Percentiles rank a stretch among this genome's conserved stretches.
Conservation (phyloP, 192 early-diverging fungal genomes). For the Kickxella alabastrina region DNA sequence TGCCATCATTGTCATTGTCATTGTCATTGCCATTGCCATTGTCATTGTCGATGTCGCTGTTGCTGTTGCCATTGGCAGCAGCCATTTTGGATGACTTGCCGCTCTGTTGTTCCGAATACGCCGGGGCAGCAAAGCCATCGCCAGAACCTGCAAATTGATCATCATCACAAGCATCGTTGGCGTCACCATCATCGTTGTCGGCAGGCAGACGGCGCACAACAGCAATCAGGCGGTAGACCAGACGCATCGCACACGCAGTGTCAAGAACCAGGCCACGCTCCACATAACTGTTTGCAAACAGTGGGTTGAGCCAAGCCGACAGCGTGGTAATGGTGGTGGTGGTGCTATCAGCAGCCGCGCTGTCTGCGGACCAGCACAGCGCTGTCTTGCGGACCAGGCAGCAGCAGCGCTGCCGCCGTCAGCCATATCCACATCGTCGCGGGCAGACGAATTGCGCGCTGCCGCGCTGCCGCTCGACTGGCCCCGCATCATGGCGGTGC, state of each 20-base stretch:
- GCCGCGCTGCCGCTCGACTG: no score
- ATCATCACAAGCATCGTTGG: not conserved
- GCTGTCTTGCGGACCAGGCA: no score
- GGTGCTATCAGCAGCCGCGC: not conserved
- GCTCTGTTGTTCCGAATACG: no score
- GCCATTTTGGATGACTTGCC: not conserved
- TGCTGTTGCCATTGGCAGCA: not conserved
- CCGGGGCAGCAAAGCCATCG: no score
- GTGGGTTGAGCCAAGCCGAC: constrained; percentile 27
- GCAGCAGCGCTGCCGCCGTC: no score
- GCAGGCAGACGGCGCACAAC: constrained; percentile 29
- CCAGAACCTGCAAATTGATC: no score
- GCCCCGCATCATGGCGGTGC: no score
- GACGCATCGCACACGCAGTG: constrained; percentile 53
- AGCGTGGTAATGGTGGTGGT: not conserved
- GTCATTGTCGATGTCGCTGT: not conserved
- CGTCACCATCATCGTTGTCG: not conserved
- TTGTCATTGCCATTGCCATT: constrained; percentile 3
- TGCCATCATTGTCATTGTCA: not conserved
- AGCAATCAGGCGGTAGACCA: constrained; percentile 24
- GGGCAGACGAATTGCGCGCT: no score
- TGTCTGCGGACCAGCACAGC: no score
- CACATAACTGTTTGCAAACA: constrained; percentile 54
- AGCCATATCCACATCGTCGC: no score
- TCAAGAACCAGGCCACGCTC: constrained; percentile 63